Conservation (phyloP, 257 asterid species). For the Petrea volubilis region DNA sequence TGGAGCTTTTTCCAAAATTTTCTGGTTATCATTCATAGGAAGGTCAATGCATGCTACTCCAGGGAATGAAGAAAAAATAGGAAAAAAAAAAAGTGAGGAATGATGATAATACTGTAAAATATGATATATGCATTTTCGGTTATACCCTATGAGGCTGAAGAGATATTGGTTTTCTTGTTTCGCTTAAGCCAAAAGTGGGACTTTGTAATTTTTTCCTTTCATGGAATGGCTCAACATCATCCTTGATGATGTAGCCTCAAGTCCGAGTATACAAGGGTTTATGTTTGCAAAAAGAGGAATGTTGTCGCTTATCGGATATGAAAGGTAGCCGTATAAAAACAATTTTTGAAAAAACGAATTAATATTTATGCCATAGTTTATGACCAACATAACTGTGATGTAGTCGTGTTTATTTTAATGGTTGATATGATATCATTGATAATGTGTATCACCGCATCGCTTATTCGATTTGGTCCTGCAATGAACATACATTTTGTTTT, state of each 20-base stretch:
- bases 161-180: background rate
- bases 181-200: slow-evolving; percentile 10
- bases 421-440: background rate
- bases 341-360: too few species aligned
- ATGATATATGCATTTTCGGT: slow-evolving; percentile 4
- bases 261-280: background rate
- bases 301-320: background rate
- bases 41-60: background rate
- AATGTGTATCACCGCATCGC: background rate
- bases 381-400: background rate
- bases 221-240: slow-evolving; percentile 1
- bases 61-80: background rate
- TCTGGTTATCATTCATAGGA: background rate
- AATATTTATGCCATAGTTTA: background rate
- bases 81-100: slow-evolving; percentile 7
- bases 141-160: slow-evolving; percentile 19
- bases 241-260: background rate
- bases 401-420: slow-evolving; percentile 10
- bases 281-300: slow-evolving; percentile 5
- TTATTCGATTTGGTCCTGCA: background rate
- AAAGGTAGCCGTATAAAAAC: too few species aligned
- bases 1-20: background rate
- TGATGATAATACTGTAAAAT: slow-evolving; percentile 1
- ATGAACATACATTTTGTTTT: background rate
- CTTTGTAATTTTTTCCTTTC: background rate